These are phyloP conservation scores for Peterozyma toletana DNA, from an alignment of 805 yeast species.

Conservation along the genomic window DNA sequence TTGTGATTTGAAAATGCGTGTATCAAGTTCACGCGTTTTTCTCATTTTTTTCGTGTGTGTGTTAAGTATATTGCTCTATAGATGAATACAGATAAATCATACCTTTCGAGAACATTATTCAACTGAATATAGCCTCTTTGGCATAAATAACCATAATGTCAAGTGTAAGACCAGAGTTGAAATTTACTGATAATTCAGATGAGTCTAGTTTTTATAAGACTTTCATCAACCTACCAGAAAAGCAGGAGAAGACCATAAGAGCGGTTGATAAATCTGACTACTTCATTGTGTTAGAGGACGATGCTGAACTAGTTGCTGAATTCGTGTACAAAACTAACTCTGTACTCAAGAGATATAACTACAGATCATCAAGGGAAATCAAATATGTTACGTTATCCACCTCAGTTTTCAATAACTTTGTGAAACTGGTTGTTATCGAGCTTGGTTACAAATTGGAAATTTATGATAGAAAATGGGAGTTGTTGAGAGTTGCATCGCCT, in stretches of 20 bases:
- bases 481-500: slow-evolving; percentile 67
- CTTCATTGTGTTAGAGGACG: slow-evolving; percentile 64
- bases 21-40: no score
- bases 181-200: slow-evolving; percentile 46
- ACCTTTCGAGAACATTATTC: no score
- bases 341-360: slow-evolving; percentile 48
- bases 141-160: slow-evolving; percentile 13
- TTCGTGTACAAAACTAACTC: slow-evolving; percentile 76
- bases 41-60: no score
- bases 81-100: no score
- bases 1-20: no score
- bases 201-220: slow-evolving; percentile 38
- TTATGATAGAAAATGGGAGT: slow-evolving; percentile 60
- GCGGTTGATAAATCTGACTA: slow-evolving; percentile 80
- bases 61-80: no score
- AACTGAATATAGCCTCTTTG: not conserved
- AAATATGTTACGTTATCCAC: slow-evolving; percentile 73
- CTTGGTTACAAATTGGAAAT: slow-evolving; percentile 75
- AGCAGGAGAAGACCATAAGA: slow-evolving; percentile 48
- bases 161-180: slow-evolving; percentile 44
- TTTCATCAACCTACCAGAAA: slow-evolving; percentile 38
- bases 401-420: slow-evolving; percentile 59
- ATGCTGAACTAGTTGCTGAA: slow-evolving; percentile 81
- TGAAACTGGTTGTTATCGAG: slow-evolving; percentile 62
- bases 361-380: slow-evolving; percentile 30